Evolutionary conservation across 495 filamentous ascomycete genomes (phyloP).

Genomic region (Clohesyomyces aquaticus): DNA sequence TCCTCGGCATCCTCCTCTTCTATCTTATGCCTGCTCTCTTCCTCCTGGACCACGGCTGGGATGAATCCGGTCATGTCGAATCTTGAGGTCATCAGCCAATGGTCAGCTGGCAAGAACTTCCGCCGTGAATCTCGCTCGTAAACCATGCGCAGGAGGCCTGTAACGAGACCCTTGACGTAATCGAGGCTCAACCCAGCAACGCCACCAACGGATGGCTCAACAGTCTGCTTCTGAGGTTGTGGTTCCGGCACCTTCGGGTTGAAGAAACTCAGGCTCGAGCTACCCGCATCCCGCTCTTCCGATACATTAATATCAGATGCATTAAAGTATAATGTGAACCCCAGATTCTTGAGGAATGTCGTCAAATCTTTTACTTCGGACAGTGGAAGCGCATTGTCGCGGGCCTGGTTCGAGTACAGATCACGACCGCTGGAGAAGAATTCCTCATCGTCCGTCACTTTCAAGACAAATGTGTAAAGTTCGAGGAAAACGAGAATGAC

Average conservation of each 20-base stretch:
- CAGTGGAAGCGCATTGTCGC: slow-evolving; percentile 71
- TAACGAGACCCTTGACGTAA: slow-evolving; percentile 78
- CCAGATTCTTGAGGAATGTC: slow-evolving; percentile 88
- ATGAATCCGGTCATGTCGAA: slow-evolving; percentile 95
- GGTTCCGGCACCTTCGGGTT: slow-evolving; percentile 46
- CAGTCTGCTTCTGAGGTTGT: slow-evolving; percentile 26
- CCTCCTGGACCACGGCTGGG: slow-evolving; percentile 80
- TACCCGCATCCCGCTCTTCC: slow-evolving; percentile 50
- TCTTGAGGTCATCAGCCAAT: slow-evolving; percentile 93
- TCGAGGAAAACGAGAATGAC: slow-evolving; percentile 90
- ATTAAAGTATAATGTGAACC: slow-evolving; percentile 88
- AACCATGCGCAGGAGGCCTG: slow-evolving; percentile 81
- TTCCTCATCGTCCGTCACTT: slow-evolving; percentile 92
- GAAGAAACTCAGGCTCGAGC: slow-evolving; percentile 59
- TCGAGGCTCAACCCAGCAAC: slow-evolving; percentile 74
- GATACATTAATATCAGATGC: slow-evolving; percentile 66
- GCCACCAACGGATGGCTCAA: slow-evolving; percentile 54
- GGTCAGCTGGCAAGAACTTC: slow-evolving; percentile 75
- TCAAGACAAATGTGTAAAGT: slow-evolving; percentile 87
- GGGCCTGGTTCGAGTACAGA: slow-evolving; percentile 25
- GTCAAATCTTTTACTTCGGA: slow-evolving; percentile 73
- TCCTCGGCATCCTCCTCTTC: slow-evolving; percentile 55
- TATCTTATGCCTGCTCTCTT: slow-evolving; percentile 74
- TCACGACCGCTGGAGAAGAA: slow-evolving; percentile 60
- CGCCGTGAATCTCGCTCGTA: slow-evolving; percentile 93